Evolutionary conservation across 495 filamentous ascomycete genomes (phyloP).

Genomic region (Penicillium robsamsonii): DNA sequence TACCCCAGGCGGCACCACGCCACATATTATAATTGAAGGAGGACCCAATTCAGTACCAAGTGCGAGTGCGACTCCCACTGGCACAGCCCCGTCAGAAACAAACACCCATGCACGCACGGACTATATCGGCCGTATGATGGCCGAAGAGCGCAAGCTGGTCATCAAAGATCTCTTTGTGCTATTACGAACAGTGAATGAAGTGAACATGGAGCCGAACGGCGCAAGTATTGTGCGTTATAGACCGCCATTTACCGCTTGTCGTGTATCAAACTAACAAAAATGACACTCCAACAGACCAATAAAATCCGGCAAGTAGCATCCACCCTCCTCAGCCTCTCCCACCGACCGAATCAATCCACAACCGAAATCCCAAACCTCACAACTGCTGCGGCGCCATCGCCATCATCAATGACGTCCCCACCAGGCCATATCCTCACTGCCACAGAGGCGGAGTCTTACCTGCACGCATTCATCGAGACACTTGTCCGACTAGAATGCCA

Average conservation of each 20-base stretch:
- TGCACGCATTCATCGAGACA: constrained; percentile 66
- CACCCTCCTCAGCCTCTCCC: constrained; percentile 64
- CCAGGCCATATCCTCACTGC: constrained; percentile 35
- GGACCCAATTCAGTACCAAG: neutral
- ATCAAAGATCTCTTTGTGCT: constrained; percentile 72
- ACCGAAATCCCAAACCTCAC: constrained; percentile 14
- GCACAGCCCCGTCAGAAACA: constrained; percentile 3
- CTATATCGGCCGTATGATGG: constrained; percentile 54
- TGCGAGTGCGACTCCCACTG: neutral
- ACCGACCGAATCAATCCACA: constrained; percentile 19
- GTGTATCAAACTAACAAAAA: constrained; percentile 6
- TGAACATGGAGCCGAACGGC: constrained; percentile 81
- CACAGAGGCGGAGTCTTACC: constrained; percentile 58
- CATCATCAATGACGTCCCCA: constrained; percentile 8
- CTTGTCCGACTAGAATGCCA: constrained; percentile 64
- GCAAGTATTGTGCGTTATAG: constrained; percentile 57
- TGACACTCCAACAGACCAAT: constrained; percentile 38
- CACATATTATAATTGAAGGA: constrained; percentile 21
- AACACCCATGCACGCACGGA: constrained; percentile 37
- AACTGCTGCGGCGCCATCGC: constrained; percentile 12
- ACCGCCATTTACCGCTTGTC: neutral
- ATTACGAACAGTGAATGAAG: constrained; percentile 66
- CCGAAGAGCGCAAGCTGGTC: constrained; percentile 66
- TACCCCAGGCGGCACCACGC: constrained; percentile 10
- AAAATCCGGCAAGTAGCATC: constrained; percentile 76